Base-by-base conservation (phyloP, 768 basidiomycete species). In the Hericium rajendrae region DNA sequence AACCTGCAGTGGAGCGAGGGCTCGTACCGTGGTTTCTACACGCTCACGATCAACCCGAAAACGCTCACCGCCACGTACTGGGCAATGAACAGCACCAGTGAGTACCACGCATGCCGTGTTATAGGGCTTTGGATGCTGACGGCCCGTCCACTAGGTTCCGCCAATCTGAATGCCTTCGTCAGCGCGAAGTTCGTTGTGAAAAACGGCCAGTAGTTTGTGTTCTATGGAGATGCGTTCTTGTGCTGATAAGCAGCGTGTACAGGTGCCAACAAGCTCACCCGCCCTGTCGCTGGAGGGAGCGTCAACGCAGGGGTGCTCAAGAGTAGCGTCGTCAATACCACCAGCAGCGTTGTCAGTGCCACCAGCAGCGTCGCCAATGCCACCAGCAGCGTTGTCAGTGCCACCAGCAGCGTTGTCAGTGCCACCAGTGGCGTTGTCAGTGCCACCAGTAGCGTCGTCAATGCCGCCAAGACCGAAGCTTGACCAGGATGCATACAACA, bases 1-100 rank as follows among this genome's bases (percentile, higher is more conserved):
- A 78, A 81, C 60, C 66, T 84, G 40, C 81, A 83, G 62, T 84
- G 79, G 81, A 79, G 78, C 57, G 82, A 83, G 67, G 80, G 76
- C 8, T 80, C 77, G 6, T 81, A 72, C 69, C 68, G 82, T 38
- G 82, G 82, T 2, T 84, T 83, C 69, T 82, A 81, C 69, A 78
- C 80, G 38, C 69, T 84, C 12, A 72, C 71, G 28, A 66, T 84
- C 57, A 72, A 75, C 61, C 62, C 78, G n/a, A 57, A 72, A 16
- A 70, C 70, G 52, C 63, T 78, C 49, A 76, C 72, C 28, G 78
- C 81, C 20, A 78, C 79, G 20, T 83, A 77, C 68, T 82, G 76
- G 55, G 81, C 77, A 1, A 80, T 83, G 77, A 63, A 67, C 28
- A 71, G 78, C 64, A 70, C 74, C 54, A 73, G 76, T 77, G 55